Conservation (phyloP, 176 grass and related monocot genomes). For the Musa beccarii region DNA sequence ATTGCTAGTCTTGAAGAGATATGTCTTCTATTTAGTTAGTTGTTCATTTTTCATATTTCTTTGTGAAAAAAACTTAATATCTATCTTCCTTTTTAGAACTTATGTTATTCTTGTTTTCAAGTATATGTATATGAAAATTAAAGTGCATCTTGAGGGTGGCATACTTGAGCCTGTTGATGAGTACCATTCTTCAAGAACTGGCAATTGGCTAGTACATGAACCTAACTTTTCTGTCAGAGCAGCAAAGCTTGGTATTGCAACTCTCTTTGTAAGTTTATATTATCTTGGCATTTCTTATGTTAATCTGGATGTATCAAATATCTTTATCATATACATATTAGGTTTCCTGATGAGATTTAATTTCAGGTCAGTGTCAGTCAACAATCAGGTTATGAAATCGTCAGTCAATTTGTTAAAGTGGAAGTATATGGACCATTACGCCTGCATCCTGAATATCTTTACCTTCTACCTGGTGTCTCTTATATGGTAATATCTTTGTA, state of each 20-base stretch:
- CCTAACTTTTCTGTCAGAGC: slow-evolving; percentile 67
- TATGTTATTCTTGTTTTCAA: slow-evolving; percentile 31
- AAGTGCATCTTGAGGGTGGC: slow-evolving; percentile 65
- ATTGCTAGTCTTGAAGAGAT: too few relatives aligned
- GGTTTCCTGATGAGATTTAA: slow-evolving; percentile 22
- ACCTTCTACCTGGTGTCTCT: slow-evolving; percentile 80
- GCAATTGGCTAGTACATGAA: slow-evolving; percentile 21
- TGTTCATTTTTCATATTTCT: not conserved
- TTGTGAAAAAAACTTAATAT: not conserved
- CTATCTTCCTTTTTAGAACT: not conserved
- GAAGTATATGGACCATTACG: slow-evolving; percentile 81
- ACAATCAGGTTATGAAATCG: slow-evolving; percentile 55
- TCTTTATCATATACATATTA: slow-evolving; percentile 13
- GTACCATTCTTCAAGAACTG: slow-evolving; percentile 12
- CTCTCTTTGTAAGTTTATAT: slow-evolving; percentile 85
- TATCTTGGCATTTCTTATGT: slow-evolving; percentile 6
- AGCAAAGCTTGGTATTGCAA: slow-evolving; percentile 52
- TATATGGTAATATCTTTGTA: slow-evolving; percentile 56
- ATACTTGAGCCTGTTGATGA: slow-evolving; percentile 48
- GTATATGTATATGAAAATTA: slow-evolving; percentile 90
- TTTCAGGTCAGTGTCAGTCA: slow-evolving; percentile 75
- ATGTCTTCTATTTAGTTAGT: not conserved
- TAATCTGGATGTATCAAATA: slow-evolving; percentile 5
- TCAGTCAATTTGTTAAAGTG: slow-evolving; percentile 81
- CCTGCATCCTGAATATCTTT: slow-evolving; percentile 84